Evolutionary conservation across 345 rosid species (phyloP).

Genomic region (Populus pruinosa): DNA sequence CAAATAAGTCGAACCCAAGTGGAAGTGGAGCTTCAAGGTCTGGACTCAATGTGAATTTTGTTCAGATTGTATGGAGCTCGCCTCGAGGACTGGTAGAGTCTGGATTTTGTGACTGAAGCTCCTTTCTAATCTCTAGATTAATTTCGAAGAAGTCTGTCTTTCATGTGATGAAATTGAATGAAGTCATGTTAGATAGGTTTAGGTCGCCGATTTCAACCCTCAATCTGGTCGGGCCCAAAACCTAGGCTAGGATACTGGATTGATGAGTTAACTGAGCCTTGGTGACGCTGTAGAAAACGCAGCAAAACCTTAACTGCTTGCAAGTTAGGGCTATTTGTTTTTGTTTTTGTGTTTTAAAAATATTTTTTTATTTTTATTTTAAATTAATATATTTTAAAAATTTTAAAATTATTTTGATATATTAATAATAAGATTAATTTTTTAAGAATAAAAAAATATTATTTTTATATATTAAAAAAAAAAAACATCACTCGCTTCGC

Average conservation of each 20-base stretch:
- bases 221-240: background rate
- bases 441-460: background rate
- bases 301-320: background rate
- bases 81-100: background rate
- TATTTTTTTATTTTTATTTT: no score
- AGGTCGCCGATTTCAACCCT: background rate
- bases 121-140: background rate
- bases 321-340: no score
- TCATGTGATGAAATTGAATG: background rate
- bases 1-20: background rate
- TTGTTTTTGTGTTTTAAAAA: no score
- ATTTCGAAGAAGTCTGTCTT: background rate
- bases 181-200: background rate
- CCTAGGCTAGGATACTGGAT: background rate
- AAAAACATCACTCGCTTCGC: no score
- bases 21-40: background rate
- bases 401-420: rapidly evolving
- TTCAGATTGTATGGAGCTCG: background rate
- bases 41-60: background rate
- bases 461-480: no score
- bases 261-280: background rate
- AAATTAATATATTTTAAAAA: no score
- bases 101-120: background rate
- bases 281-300: background rate
- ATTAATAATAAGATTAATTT: background rate